Evolutionary conservation across 306 rosid genomes (phyloP).

Genomic region (Neltuma alba): DNA sequence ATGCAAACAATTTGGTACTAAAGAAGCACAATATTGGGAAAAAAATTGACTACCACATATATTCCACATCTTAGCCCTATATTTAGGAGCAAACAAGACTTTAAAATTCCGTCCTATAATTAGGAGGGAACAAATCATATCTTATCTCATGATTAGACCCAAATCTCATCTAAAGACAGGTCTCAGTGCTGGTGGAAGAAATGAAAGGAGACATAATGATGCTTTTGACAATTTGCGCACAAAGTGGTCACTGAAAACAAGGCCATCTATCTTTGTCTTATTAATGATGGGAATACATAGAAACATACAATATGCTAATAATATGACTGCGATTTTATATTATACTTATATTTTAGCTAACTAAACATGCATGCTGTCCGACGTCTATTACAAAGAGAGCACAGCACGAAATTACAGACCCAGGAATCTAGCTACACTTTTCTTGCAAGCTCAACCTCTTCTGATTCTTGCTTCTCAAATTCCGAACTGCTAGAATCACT

Average conservation of each 20-base stretch:
- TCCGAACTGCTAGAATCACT: slow-evolving; percentile 28
- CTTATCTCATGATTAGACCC: too few species aligned
- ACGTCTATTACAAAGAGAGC: too few species aligned
- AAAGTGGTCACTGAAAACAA: neutral
- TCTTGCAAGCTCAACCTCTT: slow-evolving; percentile 53
- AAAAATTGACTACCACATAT: too few species aligned
- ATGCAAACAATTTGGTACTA: too few species aligned
- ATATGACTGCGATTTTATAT: neutral
- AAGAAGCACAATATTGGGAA: too few species aligned
- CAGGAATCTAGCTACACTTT: slow-evolving; percentile 38
- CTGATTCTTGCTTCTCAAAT: slow-evolving; percentile 45
- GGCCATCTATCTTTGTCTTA: neutral
- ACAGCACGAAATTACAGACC: neutral
- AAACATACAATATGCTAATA: neutral
- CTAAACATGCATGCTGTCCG: neutral
- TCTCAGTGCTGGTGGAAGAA: neutral
- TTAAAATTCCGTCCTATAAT: neutral
- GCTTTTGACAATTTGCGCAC: neutral
- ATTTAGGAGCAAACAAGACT: neutral
- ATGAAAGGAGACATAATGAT: neutral
- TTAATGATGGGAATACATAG: neutral
- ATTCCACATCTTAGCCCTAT: too few species aligned
- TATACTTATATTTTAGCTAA: neutral
- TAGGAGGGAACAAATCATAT: too few species aligned
- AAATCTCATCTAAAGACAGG: neutral